These are phyloP conservation scores for Pisolithus thermaeus DNA, from an alignment of 1,284 basidiomycete genomes.

Conservation along the genomic window DNA sequence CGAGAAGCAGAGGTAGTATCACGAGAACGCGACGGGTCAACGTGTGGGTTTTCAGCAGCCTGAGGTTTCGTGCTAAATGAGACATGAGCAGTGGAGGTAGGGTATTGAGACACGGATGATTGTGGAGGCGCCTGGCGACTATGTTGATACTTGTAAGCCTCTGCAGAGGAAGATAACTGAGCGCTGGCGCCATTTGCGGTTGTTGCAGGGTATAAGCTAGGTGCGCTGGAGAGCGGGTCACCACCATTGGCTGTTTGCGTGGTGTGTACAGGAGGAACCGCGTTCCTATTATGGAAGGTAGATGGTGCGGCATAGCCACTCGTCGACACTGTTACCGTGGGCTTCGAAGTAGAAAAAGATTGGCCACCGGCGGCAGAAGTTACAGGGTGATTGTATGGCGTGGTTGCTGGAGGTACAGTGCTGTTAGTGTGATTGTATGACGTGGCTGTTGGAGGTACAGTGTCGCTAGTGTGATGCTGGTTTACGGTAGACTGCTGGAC, in stretches of 20 bases:
- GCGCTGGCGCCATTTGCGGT: conserved; percentile 4
- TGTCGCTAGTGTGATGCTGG: conserved; percentile 1
- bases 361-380: conserved; percentile 5
- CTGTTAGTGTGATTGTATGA: conserved; percentile 11
- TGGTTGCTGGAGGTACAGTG: neutral
- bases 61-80: conserved; percentile 15
- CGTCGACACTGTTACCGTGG: conserved; percentile 1
- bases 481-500: conserved; percentile 2
- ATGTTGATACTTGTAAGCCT: conserved; percentile 16
- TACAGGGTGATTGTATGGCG: conserved; percentile 9
- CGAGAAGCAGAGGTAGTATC: conserved; percentile 17
- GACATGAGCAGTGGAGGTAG: conserved; percentile 6
- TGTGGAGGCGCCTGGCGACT: conserved; percentile 11
- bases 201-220: conserved; percentile 8
- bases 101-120: conserved; percentile 12
- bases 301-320: conserved; percentile 1
- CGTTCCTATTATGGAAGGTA: conserved; percentile 7
- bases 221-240: conserved; percentile 3
- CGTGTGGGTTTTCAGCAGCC: conserved; percentile 15
- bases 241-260: conserved; percentile 1
- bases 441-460: neutral
- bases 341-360: conserved; percentile 9
- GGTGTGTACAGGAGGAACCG: neutral
- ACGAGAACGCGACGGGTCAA: conserved; percentile 21
- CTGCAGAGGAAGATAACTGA: conserved; percentile 11